These are phyloP conservation scores for Halophytophthora polymorphica DNA, from an alignment of 352 stramenopile genomes.

Conservation along the genomic window DNA sequence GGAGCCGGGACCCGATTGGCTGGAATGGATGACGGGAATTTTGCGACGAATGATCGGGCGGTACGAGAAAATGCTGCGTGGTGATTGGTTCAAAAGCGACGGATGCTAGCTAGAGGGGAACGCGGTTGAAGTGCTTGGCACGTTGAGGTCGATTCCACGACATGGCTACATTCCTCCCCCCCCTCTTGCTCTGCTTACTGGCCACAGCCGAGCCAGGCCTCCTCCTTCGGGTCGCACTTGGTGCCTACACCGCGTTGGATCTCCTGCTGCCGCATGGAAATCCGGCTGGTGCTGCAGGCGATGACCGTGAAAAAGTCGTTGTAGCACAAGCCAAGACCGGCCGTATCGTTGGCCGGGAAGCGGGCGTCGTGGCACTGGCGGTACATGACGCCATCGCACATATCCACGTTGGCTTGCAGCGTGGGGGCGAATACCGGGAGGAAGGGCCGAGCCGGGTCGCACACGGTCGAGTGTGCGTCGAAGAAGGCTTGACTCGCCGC, in stretches of 20 bases:
- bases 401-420: conserved; percentile 1
- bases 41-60: too few species aligned
- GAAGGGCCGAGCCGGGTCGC: neutral
- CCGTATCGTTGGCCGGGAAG: neutral
- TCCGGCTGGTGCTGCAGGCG: neutral
- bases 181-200: neutral
- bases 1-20: too few species aligned
- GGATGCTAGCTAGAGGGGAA: too few species aligned
- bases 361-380: conserved; percentile 2
- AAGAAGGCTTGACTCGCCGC: neutral
- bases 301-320: conserved; percentile 4
- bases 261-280: conserved; percentile 1
- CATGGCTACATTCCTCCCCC: too few species aligned
- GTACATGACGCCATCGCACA: conserved; percentile 4
- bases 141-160: too few species aligned
- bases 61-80: too few species aligned
- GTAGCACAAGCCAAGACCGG: conserved; percentile 2
- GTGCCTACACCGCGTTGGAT: neutral
- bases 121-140: too few species aligned
- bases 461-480: conserved; percentile 2
- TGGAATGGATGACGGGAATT: too few species aligned
- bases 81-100: too few species aligned
- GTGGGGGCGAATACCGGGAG: neutral
- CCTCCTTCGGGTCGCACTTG: neutral
- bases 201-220: conserved; percentile 1